These are phyloP conservation scores for Nemania sp. DNA, from an alignment of 2,329 filamentous ascomycete species.

Conservation along the genomic window DNA sequence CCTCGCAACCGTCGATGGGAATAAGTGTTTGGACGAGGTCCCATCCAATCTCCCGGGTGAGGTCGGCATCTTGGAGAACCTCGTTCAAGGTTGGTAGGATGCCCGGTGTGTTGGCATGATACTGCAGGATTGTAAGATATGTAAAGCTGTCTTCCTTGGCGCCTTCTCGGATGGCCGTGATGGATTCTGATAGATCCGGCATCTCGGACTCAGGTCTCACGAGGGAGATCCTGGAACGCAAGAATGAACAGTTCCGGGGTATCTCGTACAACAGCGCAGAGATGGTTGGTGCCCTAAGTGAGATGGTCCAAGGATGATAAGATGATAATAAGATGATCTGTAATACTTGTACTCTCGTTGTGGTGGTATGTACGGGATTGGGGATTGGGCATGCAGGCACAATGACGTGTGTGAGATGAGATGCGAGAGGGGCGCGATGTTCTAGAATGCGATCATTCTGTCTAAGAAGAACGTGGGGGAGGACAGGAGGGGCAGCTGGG, in stretches of 20 bases:
- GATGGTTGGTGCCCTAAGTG: not conserved
- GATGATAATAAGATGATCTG: too few species aligned
- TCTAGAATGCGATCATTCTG: slow-evolving; percentile 20
- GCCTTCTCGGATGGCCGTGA: slow-evolving; percentile 39
- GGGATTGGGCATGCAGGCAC: slow-evolving; percentile 17
- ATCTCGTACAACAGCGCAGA: not conserved
- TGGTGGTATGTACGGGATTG: not conserved
- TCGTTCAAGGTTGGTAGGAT: slow-evolving; percentile 70
- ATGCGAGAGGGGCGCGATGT: slow-evolving; percentile 24
- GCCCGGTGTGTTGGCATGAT: slow-evolving; percentile 23
- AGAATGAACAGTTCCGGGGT: not conserved
- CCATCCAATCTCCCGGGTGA: slow-evolving; percentile 82
- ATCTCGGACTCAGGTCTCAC: slow-evolving; percentile 23
- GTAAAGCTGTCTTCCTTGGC: slow-evolving; percentile 66
- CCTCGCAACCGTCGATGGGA: slow-evolving; percentile 67
- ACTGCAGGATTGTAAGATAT: slow-evolving; percentile 74
- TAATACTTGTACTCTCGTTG: not conserved
- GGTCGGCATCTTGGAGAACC: slow-evolving; percentile 67
- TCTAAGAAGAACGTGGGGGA: slow-evolving; percentile 5
- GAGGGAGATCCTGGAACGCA: not conserved
- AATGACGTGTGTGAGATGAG: slow-evolving; percentile 28
- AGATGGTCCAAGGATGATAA: not conserved
- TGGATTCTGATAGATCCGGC: slow-evolving; percentile 38
- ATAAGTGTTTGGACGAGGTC: slow-evolving; percentile 78
- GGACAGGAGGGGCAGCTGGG: not conserved